These are phyloP conservation scores for Pseudonitzschia pungens DNA, from an alignment of 108 stramenopile species.

Conservation along the genomic window DNA sequence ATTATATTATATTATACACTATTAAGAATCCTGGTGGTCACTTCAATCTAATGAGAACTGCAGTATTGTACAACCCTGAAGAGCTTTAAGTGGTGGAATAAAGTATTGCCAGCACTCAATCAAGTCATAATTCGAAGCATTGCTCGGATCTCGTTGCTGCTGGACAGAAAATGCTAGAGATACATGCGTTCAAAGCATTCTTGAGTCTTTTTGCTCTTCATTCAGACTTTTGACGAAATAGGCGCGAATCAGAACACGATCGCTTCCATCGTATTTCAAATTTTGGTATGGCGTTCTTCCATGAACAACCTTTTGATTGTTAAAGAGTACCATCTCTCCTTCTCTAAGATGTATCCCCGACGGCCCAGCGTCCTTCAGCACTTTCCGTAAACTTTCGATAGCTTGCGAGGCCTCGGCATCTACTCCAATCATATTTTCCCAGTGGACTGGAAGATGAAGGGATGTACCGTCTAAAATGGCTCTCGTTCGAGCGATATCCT, in stretches of 20 bases:
- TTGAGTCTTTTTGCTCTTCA: neutral
- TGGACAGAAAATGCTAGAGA: no score
- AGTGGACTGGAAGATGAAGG: constrained; percentile 19
- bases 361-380: neutral
- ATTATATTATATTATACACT: no score
- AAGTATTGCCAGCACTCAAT: no score
- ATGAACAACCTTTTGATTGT: constrained; percentile 20
- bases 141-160: no score
- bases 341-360: constrained; percentile 10
- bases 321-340: constrained; percentile 22
- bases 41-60: no score
- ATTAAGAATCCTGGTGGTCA: no score
- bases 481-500: neutral
- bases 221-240: constrained; percentile 17
- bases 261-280: constrained; percentile 22
- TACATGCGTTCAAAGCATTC: constrained; percentile 5
- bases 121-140: no score
- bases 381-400: neutral
- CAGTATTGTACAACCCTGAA: no score
- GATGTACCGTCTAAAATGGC: constrained; percentile 6
- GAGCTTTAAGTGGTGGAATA: no score
- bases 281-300: constrained; percentile 20
- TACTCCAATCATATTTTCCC: constrained; percentile 29
- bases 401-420: constrained; percentile 16
- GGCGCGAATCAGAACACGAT: constrained; percentile 21